Evolutionary conservation across 352 stramenopile genomes (phyloP), one percentile per base, ranked within the genome.

Genomic region (Globisporangium carolinianum): DNA sequence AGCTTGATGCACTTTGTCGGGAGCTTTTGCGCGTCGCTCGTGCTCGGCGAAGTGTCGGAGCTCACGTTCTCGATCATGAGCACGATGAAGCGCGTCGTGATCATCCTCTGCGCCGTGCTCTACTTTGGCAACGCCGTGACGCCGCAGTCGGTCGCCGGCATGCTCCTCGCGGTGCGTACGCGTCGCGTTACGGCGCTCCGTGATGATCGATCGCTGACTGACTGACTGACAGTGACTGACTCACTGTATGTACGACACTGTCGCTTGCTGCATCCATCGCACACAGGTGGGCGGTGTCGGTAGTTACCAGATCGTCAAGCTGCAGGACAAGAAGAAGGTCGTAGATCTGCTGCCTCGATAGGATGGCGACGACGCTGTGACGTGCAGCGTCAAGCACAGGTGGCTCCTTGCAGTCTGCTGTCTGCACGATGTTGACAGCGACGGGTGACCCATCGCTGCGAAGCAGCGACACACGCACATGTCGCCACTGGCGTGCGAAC

Each of bases 21-120:
- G 47, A 91, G 79, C 67, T 89, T 91, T 60, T 86, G 83, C 61
- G 82, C 83, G 47, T 89, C 79, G 35, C 82, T 87, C 64, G 79
- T 94, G 54, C 73, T 94, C 35, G 85, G 85, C 53, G 82, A 94
- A 59, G 85, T 94, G 45, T 87, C 85, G 15, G 85, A 94, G 66
- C 79, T 94, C 42, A 91, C 85, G 49, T 94, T 91, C 69, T 94
- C 85, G 53, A 94, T 94, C 69, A 94, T 94, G 85, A 86, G 80
- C 62, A 94, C 85, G 24, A 91, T 94, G 83, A 92, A 93, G 72
- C 85, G 85, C 11, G 79, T 93, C 53, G 85, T 94, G 57, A 85
- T 94, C 61, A 91, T 94, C 61, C 65, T 92, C 38, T 91, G 85
- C 55, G 83, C 85, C 2, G 77, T 94, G 15, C 60, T 91, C 37